Percentiles rank a stretch among this genome's conserved stretches.
phyloP scores from a whole-genome alignment of 805 yeast genomes.

The Nakazawaea molendinolei region DNA sequence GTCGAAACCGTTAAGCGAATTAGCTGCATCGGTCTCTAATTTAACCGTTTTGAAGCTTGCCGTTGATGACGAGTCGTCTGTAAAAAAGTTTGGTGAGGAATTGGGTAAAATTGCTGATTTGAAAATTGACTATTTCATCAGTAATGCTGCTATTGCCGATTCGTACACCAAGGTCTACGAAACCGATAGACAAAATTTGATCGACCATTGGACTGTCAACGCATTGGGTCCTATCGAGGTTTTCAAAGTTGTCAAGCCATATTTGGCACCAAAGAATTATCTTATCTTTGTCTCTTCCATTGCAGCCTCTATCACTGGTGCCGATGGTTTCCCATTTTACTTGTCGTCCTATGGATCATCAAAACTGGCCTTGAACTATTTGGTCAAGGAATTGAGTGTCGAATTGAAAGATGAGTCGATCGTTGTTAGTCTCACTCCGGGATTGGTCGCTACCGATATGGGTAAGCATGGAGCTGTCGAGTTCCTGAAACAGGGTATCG shows the following conservation, averaged over 20 bases:
- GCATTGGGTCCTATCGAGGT: constrained; percentile 20
- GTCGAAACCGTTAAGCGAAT: constrained; percentile 9
- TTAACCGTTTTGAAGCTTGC: constrained; percentile 20
- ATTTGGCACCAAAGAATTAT: constrained; percentile 15
- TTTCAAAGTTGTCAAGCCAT: constrained; percentile 17
- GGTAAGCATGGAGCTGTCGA: constrained; percentile 9
- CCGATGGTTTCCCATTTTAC: constrained; percentile 14
- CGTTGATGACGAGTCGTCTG: constrained; percentile 15
- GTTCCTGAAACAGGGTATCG: not conserved
- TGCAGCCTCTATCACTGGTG: constrained; percentile 18
- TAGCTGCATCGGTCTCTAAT: constrained; percentile 10
- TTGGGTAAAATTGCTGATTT: constrained; percentile 15
- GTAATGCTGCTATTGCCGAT: constrained; percentile 21
- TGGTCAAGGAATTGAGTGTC: constrained; percentile 19
- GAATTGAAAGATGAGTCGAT: constrained; percentile 18
- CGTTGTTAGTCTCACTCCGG: constrained; percentile 29
- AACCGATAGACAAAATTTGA: constrained; percentile 6
- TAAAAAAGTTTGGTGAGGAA: constrained; percentile 14
- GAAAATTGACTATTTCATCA: constrained; percentile 19
- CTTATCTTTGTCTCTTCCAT: constrained; percentile 19
- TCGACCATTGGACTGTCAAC: constrained; percentile 18
- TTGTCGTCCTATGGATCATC: constrained; percentile 27
- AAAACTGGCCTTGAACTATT: constrained; percentile 29
- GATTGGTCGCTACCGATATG: constrained; percentile 29
- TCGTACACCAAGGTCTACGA: not conserved